Evolutionary conservation across 768 basidiomycete genomes (phyloP).

Genomic region (Vishniacozyma victoriae): DNA sequence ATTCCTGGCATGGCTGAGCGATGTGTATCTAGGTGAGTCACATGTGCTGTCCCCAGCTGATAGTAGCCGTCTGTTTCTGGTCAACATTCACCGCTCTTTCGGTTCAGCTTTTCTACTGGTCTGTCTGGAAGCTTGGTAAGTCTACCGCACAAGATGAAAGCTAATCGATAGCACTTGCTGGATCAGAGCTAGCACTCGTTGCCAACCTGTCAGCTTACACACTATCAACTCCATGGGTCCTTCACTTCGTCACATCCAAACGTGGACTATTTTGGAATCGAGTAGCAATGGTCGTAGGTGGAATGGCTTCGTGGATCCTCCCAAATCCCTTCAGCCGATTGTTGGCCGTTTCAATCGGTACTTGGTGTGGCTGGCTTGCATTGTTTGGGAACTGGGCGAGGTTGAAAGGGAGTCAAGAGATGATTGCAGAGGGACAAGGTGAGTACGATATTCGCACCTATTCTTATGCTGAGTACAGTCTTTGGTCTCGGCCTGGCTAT

Average conservation of each 20-base stretch:
- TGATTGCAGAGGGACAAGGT: conserved; percentile 33
- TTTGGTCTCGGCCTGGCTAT: conserved; percentile 62
- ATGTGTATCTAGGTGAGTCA: conserved; percentile 41
- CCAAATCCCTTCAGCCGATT: conserved; percentile 49
- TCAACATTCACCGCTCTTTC: conserved; percentile 72
- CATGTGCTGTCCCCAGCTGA: not conserved
- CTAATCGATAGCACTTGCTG: conserved; percentile 53
- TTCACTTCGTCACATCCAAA: conserved; percentile 52
- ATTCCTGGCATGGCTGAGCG: conserved; percentile 29
- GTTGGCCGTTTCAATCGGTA: conserved; percentile 57
- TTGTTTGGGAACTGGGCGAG: conserved; percentile 57
- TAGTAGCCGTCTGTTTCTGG: conserved; percentile 55
- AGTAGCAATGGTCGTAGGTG: conserved; percentile 50
- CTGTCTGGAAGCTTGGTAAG: conserved; percentile 76
- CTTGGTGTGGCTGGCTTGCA: conserved; percentile 53
- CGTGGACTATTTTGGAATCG: conserved; percentile 55
- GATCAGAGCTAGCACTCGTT: conserved; percentile 70
- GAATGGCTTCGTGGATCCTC: conserved; percentile 55
- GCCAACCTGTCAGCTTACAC: conserved; percentile 65
- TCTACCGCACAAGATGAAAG: not conserved
- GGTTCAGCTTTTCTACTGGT: conserved; percentile 82
- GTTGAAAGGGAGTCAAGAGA: conserved; percentile 40
- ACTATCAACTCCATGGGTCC: conserved; percentile 53
- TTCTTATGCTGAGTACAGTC: conserved; percentile 51
- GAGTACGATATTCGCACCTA: conserved; percentile 18